Conservation (phyloP, 2,329 filamentous ascomycete genomes). For the Fusarium nematophilum region DNA sequence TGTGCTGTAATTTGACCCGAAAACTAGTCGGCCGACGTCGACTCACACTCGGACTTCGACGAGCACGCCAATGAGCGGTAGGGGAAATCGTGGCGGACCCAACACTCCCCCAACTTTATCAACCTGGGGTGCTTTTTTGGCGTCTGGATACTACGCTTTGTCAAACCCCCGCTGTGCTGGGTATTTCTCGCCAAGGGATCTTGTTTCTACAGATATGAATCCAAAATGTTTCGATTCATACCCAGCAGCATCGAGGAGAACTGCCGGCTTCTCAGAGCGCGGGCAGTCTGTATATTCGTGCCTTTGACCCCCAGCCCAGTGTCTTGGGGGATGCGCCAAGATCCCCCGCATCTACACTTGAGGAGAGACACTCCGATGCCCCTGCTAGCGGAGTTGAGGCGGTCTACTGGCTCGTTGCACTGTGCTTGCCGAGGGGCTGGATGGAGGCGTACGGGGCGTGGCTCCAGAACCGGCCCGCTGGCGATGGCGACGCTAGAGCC, state of each 20-base stretch:
- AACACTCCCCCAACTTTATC: not conserved
- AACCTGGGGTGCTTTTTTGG: slow-evolving; percentile 2
- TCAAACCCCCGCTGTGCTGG: too few relatives aligned
- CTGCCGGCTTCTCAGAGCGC: too few relatives aligned
- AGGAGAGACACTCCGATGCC: not conserved
- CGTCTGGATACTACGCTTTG: too few relatives aligned
- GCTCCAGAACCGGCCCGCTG: slow-evolving; percentile 23
- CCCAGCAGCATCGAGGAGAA: too few relatives aligned
- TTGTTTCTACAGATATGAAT: too few relatives aligned
- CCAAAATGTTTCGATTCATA: too few relatives aligned
- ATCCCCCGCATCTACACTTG: not conserved
- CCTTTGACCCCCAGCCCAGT: too few relatives aligned
- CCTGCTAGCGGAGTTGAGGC: not conserved
- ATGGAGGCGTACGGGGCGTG: slow-evolving; percentile 16
- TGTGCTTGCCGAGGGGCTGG: slow-evolving; percentile 10
- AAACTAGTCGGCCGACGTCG: not conserved
- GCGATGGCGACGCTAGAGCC: slow-evolving; percentile 24
- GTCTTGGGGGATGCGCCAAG: not conserved
- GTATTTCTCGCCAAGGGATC: too few relatives aligned
- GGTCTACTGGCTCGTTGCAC: not conserved
- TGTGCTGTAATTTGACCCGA: not conserved
- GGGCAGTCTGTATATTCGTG: too few relatives aligned
- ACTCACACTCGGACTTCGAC: slow-evolving; percentile 1
- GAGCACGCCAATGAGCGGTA: slow-evolving; percentile 13
- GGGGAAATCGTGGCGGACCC: not conserved